Percentiles rank a stretch among this genome's conserved stretches.
These are phyloP conservation scores for Rusavskia elegans DNA, from an alignment of 495 filamentous ascomycete genomes.

Conservation along the genomic window DNA sequence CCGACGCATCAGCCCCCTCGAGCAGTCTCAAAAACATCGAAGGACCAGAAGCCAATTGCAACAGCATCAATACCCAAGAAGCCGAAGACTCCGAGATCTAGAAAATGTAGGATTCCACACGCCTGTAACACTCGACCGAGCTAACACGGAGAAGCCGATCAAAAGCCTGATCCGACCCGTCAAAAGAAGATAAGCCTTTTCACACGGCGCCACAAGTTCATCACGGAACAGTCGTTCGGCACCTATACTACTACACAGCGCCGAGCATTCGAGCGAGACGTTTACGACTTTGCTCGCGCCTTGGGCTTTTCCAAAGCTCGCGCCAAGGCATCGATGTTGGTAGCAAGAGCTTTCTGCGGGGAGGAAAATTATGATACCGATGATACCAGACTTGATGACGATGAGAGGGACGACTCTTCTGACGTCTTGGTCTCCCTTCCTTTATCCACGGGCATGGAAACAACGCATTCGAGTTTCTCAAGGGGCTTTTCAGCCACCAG, in stretches of 20 bases:
- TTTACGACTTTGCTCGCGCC: slow-evolving; percentile 10
- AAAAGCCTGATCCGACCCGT: no score
- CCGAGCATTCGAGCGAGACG: slow-evolving; percentile 11
- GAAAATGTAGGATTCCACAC: no score
- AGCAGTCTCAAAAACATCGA: no score
- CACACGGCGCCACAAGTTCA: slow-evolving; percentile 4
- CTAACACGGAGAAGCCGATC: no score
- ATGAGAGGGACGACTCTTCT: slow-evolving; percentile 2
- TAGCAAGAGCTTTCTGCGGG: slow-evolving; percentile 5
- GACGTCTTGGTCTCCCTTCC: background rate
- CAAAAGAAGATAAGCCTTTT: slow-evolving; percentile 1
- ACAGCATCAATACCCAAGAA: no score
- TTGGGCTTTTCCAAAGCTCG: slow-evolving; percentile 6
- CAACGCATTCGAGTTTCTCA: background rate
- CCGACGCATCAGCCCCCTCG: no score
- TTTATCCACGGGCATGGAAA: background rate
- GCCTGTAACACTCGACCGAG: no score
- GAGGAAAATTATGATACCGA: slow-evolving; percentile 5
- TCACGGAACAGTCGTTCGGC: background rate
- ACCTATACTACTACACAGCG: background rate
- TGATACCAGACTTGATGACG: background rate
- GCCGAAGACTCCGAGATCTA: no score
- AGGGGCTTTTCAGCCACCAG: no score
- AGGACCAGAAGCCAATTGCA: no score
- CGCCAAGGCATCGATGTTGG: background rate